These are phyloP conservation scores for Aspergillus awamori DNA, from an alignment of 2,329 filamentous ascomycete genomes.

Conservation along the genomic window DNA sequence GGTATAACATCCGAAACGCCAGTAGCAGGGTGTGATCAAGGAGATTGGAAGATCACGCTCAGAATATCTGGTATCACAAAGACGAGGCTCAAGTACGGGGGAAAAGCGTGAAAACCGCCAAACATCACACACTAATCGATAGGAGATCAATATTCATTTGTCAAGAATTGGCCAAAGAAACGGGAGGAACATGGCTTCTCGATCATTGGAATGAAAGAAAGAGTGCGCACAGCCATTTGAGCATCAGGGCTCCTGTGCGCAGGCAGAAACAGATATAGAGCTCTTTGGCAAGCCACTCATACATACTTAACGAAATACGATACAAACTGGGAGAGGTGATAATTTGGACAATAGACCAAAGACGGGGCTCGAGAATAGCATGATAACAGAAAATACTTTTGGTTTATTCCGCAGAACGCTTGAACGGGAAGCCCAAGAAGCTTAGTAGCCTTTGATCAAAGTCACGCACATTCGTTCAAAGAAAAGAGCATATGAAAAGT, in stretches of 20 bases:
- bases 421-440: conserved; percentile 37
- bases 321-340: conserved; percentile 25
- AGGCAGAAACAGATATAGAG: conserved; percentile 19
- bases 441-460: conserved; percentile 34
- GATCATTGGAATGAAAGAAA: conserved; percentile 11
- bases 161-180: neutral
- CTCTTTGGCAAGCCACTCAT: conserved; percentile 19
- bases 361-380: conserved; percentile 24
- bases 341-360: conserved; percentile 25
- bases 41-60: conserved; percentile 8
- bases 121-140: conserved; percentile 3
- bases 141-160: neutral
- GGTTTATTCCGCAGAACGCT: conserved; percentile 38
- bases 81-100: neutral
- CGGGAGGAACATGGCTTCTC: neutral
- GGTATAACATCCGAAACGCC: conserved; percentile 33
- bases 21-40: conserved; percentile 12
- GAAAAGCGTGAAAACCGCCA: neutral
- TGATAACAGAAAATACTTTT: conserved; percentile 38
- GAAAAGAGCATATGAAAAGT: conserved; percentile 32
- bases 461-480: conserved; percentile 35
- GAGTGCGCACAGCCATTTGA: conserved; percentile 27
- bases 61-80: conserved; percentile 3
- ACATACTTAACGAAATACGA: conserved; percentile 29
- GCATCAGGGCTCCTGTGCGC: conserved; percentile 15